phyloP scores from a whole-genome alignment of 257 asterid species.

The Primulina eburnea region DNA sequence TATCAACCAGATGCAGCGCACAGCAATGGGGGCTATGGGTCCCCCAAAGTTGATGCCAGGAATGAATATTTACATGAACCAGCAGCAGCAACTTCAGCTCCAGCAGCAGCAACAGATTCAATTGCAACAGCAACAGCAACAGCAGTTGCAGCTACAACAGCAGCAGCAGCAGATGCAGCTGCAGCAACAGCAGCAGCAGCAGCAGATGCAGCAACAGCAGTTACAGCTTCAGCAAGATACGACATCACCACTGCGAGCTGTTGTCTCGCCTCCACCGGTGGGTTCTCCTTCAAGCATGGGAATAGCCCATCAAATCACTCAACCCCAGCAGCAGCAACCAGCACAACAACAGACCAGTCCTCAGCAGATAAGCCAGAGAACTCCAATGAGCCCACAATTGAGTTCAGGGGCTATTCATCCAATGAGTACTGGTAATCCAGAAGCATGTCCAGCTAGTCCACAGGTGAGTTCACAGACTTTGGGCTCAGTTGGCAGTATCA shows the following conservation, averaged over 20 bases:
- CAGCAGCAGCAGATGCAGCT: conserved; percentile 36
- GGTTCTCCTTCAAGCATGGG: conserved; percentile 83
- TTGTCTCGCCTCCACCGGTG: conserved; percentile 69
- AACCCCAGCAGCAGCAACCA: conserved; percentile 38
- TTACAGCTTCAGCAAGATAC: conserved; percentile 52
- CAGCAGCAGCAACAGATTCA: conserved; percentile 38
- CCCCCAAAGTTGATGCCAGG: conserved; percentile 79
- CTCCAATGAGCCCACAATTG: conserved; percentile 94
- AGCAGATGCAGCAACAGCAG: conserved; percentile 17
- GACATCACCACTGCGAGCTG: conserved; percentile 65
- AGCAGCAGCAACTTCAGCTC: conserved; percentile 51
- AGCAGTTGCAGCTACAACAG: conserved; percentile 34
- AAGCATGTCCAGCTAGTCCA: conserved; percentile 92
- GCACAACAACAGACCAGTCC: conserved; percentile 70
- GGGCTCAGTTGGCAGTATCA: conserved; percentile 80
- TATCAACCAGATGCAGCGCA: conserved; percentile 66
- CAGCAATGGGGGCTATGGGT: conserved; percentile 75
- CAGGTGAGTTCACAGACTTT: conserved; percentile 91
- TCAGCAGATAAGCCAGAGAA: conserved; percentile 83
- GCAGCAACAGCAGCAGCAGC: conserved; percentile 17
- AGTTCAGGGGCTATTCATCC: conserved; percentile 88
- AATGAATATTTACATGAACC: conserved; percentile 62
- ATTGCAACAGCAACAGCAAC: conserved; percentile 35
- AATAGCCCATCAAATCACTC: conserved; percentile 62
- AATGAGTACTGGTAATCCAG: conserved; percentile 58